Conservation (phyloP, 768 basidiomycete genomes). For the Phaffia australis region DNA sequence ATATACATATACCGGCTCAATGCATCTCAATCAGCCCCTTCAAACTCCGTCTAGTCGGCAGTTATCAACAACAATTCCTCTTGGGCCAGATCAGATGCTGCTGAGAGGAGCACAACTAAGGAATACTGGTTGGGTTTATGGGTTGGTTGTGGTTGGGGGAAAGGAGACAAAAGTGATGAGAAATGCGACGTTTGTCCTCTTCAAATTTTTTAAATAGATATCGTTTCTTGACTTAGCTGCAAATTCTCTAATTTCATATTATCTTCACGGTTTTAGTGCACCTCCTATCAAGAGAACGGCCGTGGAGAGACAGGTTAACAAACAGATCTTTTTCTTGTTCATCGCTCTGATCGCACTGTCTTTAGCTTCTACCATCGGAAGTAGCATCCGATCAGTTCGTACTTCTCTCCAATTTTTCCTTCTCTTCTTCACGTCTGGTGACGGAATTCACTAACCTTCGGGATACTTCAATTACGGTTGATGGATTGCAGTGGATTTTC, state of each 20-base stretch:
- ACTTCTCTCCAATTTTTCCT: background rate
- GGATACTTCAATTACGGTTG: background rate
- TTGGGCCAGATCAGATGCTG: constrained; percentile 89
- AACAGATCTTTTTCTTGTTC: constrained; percentile 92
- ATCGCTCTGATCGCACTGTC: constrained; percentile 74
- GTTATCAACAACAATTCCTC: constrained; percentile 59
- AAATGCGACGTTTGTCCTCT: constrained; percentile 74
- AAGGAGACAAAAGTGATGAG: constrained; percentile 98
- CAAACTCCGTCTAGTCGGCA: constrained; percentile 46
- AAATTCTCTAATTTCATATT: constrained; percentile 22
- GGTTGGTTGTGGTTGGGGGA: constrained; percentile 83
- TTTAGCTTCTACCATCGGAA: constrained; percentile 81
- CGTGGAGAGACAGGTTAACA: constrained; percentile 89
- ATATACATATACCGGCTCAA: constrained; percentile 72
- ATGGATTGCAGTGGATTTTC: constrained; percentile 60
- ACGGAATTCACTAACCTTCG: constrained; percentile 1
- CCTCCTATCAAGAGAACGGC: constrained; percentile 94
- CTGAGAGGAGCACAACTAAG: constrained; percentile 88
- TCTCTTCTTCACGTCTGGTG: background rate
- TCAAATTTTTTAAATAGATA: background rate
- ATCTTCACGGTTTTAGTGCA: constrained; percentile 46
- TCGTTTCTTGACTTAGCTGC: background rate
- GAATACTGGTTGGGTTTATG: constrained; percentile 95
- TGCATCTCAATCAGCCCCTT: constrained; percentile 35
- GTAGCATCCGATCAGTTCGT: constrained; percentile 67